Conservation (phyloP, 139 green algal genomes). For the Chlorella sp. region DNA sequence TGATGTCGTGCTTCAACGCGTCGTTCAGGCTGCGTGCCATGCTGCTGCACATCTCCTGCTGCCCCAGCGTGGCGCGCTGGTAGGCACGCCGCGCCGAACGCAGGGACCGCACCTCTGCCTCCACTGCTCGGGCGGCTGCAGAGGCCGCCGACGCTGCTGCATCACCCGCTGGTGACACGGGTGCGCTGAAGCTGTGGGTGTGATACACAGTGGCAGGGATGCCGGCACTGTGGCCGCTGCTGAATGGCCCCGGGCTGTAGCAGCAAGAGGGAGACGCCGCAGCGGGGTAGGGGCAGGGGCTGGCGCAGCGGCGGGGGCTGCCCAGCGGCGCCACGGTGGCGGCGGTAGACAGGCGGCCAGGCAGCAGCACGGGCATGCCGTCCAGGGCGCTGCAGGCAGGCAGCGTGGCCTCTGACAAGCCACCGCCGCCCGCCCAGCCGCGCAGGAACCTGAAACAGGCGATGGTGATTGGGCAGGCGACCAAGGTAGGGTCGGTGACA, state of each 20-base stretch:
- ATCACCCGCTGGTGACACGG: not conserved
- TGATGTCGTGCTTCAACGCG: not conserved
- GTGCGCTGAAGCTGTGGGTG: conserved; percentile 1
- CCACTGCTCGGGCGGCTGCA: not conserved
- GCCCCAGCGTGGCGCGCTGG: conserved; percentile 7
- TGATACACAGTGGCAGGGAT: not conserved
- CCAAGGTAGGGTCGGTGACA: no score
- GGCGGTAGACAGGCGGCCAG: not conserved
- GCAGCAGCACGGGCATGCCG: not conserved
- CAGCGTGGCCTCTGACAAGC: not conserved
- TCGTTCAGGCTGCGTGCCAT: conserved; percentile 16
- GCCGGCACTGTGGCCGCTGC: not conserved
- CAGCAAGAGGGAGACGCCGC: not conserved
- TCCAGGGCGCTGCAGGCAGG: not conserved
- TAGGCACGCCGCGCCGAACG: conserved; percentile 13
- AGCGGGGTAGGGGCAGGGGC: not conserved
- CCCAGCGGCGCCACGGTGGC: not conserved
- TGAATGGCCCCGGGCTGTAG: not conserved
- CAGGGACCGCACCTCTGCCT: conserved; percentile 13
- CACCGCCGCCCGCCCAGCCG: not conserved
- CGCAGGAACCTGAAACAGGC: conserved; percentile 9
- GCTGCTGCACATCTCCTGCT: conserved; percentile 6
- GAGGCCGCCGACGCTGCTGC: not conserved
- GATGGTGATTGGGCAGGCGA: no score
- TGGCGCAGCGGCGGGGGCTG: not conserved